These are phyloP conservation scores for Penicillium sp. DNA, from an alignment of 2,329 filamentous ascomycete genomes.

Conservation along the genomic window DNA sequence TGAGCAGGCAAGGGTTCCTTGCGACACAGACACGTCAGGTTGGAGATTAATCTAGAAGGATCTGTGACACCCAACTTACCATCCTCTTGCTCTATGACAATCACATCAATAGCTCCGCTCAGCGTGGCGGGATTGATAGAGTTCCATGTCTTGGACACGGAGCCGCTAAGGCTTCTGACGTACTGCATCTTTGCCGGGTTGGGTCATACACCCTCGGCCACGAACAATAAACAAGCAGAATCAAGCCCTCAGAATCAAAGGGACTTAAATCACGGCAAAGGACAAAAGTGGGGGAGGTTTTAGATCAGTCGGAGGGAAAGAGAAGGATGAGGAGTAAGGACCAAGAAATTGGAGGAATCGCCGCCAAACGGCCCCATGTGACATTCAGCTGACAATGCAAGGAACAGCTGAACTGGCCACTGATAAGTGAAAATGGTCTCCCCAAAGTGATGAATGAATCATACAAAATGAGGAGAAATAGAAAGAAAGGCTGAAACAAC, in stretches of 20 bases:
- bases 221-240: background rate
- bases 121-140: constrained; percentile 97
- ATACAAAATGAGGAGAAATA: background rate
- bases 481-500: background rate
- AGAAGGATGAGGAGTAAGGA: constrained; percentile 2
- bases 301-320: constrained; percentile 14
- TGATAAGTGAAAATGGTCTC: background rate
- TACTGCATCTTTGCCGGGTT: constrained; percentile 76
- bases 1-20: constrained; percentile 76
- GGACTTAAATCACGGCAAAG: constrained; percentile 7
- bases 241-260: constrained; percentile 3
- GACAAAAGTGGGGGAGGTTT: constrained; percentile 4
- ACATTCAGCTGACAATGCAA: constrained; percentile 27
- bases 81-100: constrained; percentile 95
- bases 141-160: constrained; percentile 98
- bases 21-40: background rate
- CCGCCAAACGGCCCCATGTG: constrained; percentile 38
- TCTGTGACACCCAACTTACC: constrained; percentile 50
- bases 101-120: constrained; percentile 97
- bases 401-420: constrained; percentile 15
- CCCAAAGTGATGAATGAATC: background rate
- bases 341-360: constrained; percentile 28
- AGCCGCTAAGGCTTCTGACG: constrained; percentile 91
- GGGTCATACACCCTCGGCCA: constrained; percentile 18
- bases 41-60: background rate